Percentiles rank a stretch among this genome's conserved stretches.
These are phyloP conservation scores for Pseudogymnoascus sp. DNA, from an alignment of 2,329 filamentous ascomycete species.

Conservation along the genomic window DNA sequence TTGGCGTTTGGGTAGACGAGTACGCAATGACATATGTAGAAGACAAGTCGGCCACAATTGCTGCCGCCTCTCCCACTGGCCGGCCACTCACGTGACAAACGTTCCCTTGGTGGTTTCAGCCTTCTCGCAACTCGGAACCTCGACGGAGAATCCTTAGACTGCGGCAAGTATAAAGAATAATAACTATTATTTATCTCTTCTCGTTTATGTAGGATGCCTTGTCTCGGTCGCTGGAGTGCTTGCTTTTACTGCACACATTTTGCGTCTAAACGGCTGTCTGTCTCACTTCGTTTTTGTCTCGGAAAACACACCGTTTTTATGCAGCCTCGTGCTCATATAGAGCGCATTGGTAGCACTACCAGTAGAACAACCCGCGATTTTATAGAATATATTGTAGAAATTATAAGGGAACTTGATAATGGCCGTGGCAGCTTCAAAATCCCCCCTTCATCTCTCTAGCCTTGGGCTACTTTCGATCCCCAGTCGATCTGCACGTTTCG, in stretches of 20 bases:
- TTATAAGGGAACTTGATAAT: not conserved
- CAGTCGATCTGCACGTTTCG: not conserved
- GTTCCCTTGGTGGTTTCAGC: not conserved
- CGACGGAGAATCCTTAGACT: not conserved
- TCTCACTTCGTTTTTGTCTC: not conserved
- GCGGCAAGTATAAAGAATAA: not conserved
- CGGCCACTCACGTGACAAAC: not conserved
- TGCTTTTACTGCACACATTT: not conserved
- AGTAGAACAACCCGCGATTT: not conserved
- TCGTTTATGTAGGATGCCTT: not conserved
- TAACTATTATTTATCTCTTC: not conserved
- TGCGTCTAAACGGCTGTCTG: constrained; percentile 1
- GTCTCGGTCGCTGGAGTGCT: not conserved
- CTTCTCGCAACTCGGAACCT: not conserved
- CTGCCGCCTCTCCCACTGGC: not conserved
- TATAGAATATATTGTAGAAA: not conserved
- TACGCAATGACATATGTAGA: constrained; percentile 4
- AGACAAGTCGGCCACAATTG: constrained; percentile 2
- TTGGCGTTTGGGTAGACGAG: not conserved
- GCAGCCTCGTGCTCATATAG: not conserved
- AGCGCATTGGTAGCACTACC: not conserved
- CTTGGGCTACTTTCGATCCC: not conserved
- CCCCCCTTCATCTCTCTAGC: not conserved
- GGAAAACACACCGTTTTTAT: not conserved
- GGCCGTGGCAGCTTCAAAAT: not conserved